These are phyloP conservation scores for Solanum chmielewskii DNA, from an alignment of 257 asterid species.

Conservation along the genomic window DNA sequence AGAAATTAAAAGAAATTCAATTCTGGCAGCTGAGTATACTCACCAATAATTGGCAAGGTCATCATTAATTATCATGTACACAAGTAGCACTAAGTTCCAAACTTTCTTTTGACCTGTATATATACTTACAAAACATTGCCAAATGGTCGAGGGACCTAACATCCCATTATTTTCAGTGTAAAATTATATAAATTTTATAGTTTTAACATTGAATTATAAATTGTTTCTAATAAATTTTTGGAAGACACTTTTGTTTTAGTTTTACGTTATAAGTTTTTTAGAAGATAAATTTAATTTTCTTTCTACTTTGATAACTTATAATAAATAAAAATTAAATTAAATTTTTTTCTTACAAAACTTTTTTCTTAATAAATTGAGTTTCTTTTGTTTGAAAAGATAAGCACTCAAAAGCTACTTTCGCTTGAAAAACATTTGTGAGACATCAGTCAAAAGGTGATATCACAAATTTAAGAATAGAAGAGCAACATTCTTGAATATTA, in stretches of 20 bases:
- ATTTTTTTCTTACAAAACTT: too few relatives aligned
- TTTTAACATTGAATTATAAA: too few relatives aligned
- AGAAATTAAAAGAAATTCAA: not conserved
- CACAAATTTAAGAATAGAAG: not conserved
- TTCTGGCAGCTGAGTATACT: not conserved
- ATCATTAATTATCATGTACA: not conserved
- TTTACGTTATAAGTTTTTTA: too few relatives aligned
- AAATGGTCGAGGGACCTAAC: not conserved
- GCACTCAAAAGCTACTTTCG: not conserved
- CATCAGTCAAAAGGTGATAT: not conserved
- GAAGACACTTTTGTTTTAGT: too few relatives aligned
- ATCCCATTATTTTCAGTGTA: not conserved
- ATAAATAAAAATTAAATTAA: too few relatives aligned
- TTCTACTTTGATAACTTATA: too few relatives aligned
- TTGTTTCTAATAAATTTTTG: too few relatives aligned
- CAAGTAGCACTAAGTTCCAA: not conserved
- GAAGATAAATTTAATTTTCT: not conserved
- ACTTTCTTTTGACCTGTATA: not conserved
- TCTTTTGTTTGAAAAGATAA: not conserved
- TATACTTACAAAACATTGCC: not conserved
- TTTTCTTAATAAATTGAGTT: not conserved
- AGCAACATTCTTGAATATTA: not conserved
- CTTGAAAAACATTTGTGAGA: not conserved
- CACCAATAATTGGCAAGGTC: not conserved
- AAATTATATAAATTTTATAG: too few relatives aligned